phyloP scores from a whole-genome alignment of 371 early-diverging fungal species.

The Mortierella sp. region DNA sequence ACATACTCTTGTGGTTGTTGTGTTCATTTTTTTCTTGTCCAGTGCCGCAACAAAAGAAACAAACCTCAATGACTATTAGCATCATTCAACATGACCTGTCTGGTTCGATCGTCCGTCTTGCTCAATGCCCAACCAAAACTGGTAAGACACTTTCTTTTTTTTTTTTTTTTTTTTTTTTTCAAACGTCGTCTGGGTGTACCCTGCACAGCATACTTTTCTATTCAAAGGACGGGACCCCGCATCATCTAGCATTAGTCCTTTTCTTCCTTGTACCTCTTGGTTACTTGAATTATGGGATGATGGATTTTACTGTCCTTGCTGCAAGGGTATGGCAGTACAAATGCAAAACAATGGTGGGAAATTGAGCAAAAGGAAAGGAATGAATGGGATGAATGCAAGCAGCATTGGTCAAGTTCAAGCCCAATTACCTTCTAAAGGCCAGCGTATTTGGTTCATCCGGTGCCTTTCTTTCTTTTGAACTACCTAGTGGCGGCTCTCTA shows the following conservation, averaged over 20 bases:
- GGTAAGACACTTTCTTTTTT: not conserved
- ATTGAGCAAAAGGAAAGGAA: not conserved
- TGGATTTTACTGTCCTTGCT: not conserved
- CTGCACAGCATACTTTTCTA: not conserved
- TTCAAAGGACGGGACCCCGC: not conserved
- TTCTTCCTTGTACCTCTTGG: not conserved
- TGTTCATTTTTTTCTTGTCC: not conserved
- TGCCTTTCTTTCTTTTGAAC: too few species aligned
- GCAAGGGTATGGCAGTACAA: not conserved
- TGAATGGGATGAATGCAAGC: not conserved
- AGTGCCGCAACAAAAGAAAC: not conserved
- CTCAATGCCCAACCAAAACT: not conserved
- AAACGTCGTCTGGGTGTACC: constrained; percentile 7
- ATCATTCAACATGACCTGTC: too few species aligned
- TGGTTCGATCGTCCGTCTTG: not conserved
- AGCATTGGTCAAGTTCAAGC: not conserved
- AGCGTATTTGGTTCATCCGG: constrained; percentile 6
- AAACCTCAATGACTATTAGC: not conserved
- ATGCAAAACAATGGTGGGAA: not conserved
- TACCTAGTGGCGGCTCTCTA: too few species aligned
- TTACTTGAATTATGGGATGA: not conserved
- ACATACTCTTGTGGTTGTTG: not conserved
- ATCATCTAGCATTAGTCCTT: not conserved
- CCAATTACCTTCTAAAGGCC: not conserved
- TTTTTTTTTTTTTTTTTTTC: too few species aligned